Evolutionary conservation across 2,329 filamentous ascomycete genomes (phyloP), one percentile per base, ranked within the genome.

Genomic region (Alternaria rosae): DNA sequence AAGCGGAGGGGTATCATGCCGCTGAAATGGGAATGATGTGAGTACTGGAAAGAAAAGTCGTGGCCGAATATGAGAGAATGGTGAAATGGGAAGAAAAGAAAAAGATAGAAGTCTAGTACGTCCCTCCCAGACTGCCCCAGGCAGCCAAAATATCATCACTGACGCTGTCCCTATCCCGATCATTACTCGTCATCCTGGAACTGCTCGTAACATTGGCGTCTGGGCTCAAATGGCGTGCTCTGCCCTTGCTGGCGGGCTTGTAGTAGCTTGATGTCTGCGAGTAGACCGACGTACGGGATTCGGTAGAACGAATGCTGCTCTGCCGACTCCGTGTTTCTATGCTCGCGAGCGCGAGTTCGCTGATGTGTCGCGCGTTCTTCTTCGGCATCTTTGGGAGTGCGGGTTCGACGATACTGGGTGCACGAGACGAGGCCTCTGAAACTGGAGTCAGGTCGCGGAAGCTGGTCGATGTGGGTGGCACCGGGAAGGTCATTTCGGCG

Each of bases 61-160:
- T 26, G 26, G 10, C 26, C 20, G 10, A 41, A 25, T n/a, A 15
- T 53, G 28, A 58, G 28, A 9, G 23, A 20, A 13, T 26, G 26
- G 26, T 26, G 20, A 23, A 25, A 45, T 11, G 1, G 23, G 20
- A 15, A 17, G 25, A 48, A 28, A 58, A 20, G 32, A 47, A 13
- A 28, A 15, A 21, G 3, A 12, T 6, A 4, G 3, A 17, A n/a
- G 28, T 32, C 59, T 48, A 73, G 54, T 73, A 73, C 51, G 75
- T 73, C 13, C 82, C 82, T 8, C 82, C 82, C 23, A 84, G 62
- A 58, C 79, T 82, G 11, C 80, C 80, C 82, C 82, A 84, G 15
- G 82, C 82, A 57, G 80, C 81, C 26, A 83, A 69, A 8, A 84
- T 80, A 64, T 84, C 82, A 30, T 83, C 81, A 43, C 80, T 80